phyloP scores from a whole-genome alignment of 306 rosid species.

The Prunus padus region DNA sequence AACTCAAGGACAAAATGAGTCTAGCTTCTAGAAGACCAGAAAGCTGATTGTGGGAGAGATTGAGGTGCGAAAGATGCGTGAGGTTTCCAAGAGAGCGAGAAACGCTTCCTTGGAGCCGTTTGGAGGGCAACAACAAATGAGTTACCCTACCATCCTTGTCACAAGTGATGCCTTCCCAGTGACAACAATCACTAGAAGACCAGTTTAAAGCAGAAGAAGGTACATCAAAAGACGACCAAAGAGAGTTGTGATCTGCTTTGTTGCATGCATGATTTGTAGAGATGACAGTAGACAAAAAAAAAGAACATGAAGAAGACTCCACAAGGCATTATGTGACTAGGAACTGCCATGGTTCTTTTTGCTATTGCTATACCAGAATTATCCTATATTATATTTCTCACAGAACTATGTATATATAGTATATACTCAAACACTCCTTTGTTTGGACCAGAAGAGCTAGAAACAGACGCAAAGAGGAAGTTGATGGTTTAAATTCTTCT shows the following conservation, averaged over 20 bases:
- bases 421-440: neutral
- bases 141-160: neutral
- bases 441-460: neutral
- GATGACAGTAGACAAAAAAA: neutral
- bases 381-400: neutral
- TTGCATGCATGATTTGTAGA: slow-evolving; percentile 1
- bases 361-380: neutral
- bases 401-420: neutral
- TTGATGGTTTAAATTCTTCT: neutral
- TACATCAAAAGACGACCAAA: neutral
- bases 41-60: neutral
- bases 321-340: neutral
- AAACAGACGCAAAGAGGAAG: neutral
- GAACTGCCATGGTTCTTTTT: neutral
- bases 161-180: slow-evolving; percentile 7
- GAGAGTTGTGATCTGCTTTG: neutral
- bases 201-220: neutral
- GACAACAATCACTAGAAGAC: slow-evolving; percentile 7
- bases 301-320: neutral
- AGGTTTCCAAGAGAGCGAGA: neutral
- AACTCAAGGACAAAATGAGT: neutral
- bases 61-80: neutral
- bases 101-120: neutral
- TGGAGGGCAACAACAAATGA: neutral
- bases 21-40: neutral